These are phyloP conservation scores for Tetraselmis striata DNA, from an alignment of 139 green algal genomes.

Conservation along the genomic window DNA sequence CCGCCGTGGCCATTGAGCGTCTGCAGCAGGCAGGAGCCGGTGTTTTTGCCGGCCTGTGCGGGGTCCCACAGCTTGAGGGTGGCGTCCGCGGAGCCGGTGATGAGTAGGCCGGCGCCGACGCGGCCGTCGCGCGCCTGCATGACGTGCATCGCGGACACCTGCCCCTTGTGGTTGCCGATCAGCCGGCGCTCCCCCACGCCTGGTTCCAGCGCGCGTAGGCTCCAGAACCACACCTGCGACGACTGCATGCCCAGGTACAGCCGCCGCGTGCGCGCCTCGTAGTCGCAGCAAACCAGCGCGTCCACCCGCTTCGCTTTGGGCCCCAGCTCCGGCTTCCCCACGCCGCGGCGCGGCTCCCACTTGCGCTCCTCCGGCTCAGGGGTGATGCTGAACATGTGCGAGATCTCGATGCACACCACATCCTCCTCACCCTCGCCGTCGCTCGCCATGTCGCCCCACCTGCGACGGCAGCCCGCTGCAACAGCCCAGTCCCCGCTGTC, in stretches of 20 bases:
- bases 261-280: neutral
- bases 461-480: neutral
- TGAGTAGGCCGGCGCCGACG: constrained; percentile 24
- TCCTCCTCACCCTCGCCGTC: neutral
- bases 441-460: neutral
- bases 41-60: constrained; percentile 17
- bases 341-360: neutral
- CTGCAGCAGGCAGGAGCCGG: constrained; percentile 37
- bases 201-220: neutral
- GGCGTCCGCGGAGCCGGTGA: constrained; percentile 45
- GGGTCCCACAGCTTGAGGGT: constrained; percentile 57
- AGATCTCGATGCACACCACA: neutral
- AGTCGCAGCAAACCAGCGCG: constrained; percentile 3
- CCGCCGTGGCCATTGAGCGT: constrained; percentile 50
- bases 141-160: constrained; percentile 1
- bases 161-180: neutral
- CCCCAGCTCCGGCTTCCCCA: neutral
- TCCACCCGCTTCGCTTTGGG: neutral
- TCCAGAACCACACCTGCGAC: constrained; percentile 14
- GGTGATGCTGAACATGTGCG: neutral
- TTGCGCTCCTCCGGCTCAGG: neutral
- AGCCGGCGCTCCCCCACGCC: neutral
- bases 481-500: too few relatives aligned
- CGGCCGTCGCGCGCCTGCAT: neutral
- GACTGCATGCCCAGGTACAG: constrained; percentile 14